Evolutionary conservation across 352 stramenopile species (phyloP).

Genomic region (Globisporangium yorkense): DNA sequence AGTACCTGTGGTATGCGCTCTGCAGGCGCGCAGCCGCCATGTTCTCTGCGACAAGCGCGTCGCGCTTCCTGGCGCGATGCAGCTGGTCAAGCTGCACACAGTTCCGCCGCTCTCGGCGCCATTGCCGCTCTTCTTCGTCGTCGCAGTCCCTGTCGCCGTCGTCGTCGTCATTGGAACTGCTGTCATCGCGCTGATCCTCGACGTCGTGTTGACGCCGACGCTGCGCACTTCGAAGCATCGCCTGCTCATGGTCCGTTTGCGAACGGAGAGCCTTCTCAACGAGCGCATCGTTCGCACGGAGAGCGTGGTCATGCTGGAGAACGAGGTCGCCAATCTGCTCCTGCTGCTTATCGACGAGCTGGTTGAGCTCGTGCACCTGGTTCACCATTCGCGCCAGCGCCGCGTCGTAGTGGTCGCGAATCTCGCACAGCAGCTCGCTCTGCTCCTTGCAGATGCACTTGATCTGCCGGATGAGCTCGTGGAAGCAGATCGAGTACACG

Average conservation of each 20-base stretch:
- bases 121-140: slow-evolving; percentile 26
- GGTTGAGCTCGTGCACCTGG: slow-evolving; percentile 13
- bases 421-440: slow-evolving; percentile 58
- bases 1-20: slow-evolving; percentile 52
- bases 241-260: slow-evolving; percentile 3
- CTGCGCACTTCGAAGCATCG: background rate
- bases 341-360: slow-evolving; percentile 22
- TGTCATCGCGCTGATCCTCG: background rate
- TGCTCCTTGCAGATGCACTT: slow-evolving; percentile 76
- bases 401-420: slow-evolving; percentile 44
- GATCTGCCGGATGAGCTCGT: slow-evolving; percentile 69
- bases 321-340: slow-evolving; percentile 17
- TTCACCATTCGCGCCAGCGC: slow-evolving; percentile 20
- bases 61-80: slow-evolving; percentile 13
- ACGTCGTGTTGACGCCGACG: background rate
- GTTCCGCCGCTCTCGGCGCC: slow-evolving; percentile 27
- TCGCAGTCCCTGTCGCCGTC: slow-evolving; percentile 5
- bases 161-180: background rate
- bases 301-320: slow-evolving; percentile 7
- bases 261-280: slow-evolving; percentile 5
- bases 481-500: slow-evolving; percentile 72
- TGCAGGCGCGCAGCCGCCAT: slow-evolving; percentile 44
- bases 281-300: slow-evolving; percentile 20
- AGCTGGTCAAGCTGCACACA: slow-evolving; percentile 10
- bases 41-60: slow-evolving; percentile 43